These are phyloP conservation scores for Chloris gayana DNA, from an alignment of 176 grass and related monocot genomes.

Conservation along the genomic window DNA sequence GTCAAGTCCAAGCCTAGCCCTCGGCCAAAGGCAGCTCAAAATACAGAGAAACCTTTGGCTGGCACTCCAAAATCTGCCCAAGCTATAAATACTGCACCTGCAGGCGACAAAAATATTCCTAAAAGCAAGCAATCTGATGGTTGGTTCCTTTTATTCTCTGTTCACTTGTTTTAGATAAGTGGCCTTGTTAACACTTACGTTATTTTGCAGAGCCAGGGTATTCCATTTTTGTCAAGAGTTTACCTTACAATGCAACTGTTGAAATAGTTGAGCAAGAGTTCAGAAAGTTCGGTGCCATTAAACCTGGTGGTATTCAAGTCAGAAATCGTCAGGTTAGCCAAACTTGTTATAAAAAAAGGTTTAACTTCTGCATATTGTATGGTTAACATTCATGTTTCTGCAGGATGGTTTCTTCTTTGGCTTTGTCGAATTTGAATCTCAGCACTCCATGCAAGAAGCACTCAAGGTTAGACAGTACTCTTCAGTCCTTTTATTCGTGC, in stretches of 20 bases:
- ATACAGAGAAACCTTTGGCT: constrained; percentile 52
- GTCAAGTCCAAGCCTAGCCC: constrained; percentile 42
- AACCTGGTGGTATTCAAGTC: constrained; percentile 83
- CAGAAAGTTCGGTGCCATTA: constrained; percentile 80
- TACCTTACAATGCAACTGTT: constrained; percentile 62
- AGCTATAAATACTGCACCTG: constrained; percentile 29
- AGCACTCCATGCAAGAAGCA: constrained; percentile 67
- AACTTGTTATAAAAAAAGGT: background rate
- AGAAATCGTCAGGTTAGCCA: constrained; percentile 66
- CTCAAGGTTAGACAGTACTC: constrained; percentile 51
- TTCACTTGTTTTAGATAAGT: background rate
- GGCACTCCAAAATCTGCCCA: constrained; percentile 30
- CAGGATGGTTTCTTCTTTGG: constrained; percentile 78
- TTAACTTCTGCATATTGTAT: constrained; percentile 2
- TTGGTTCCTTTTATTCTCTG: constrained; percentile 20
- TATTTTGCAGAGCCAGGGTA: constrained; percentile 52
- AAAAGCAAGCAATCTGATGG: constrained; percentile 30
- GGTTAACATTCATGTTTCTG: constrained; percentile 11
- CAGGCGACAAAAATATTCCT: constrained; percentile 40
- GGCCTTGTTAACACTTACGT: background rate
- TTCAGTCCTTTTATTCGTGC: background rate
- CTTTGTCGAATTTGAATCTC: constrained; percentile 80
- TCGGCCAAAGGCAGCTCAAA: constrained; percentile 37
- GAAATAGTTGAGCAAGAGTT: constrained; percentile 71
- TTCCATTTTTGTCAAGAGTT: constrained; percentile 82